A percentile compares a stretch with the other conserved stretches of the same genome.
Evolutionary conservation across 2,329 filamentous ascomycete species (phyloP).

Genomic region (Cytospora chrysosperma): DNA sequence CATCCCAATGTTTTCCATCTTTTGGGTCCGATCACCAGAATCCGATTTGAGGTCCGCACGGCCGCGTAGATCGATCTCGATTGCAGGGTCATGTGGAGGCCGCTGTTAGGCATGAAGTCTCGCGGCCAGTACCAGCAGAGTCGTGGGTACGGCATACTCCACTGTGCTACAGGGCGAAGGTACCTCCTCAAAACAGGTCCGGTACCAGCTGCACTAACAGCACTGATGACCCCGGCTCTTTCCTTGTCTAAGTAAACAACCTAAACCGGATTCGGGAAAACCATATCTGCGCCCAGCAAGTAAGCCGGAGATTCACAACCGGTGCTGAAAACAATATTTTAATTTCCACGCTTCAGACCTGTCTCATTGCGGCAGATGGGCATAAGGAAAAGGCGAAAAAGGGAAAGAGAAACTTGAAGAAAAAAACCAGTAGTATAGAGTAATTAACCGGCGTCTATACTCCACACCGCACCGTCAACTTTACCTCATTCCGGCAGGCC

Average conservation of each 20-base stretch:
- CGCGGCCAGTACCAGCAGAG: not conserved
- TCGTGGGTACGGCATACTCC: not conserved
- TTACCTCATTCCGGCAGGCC: not conserved
- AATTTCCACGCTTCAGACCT: not conserved
- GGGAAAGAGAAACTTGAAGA: not conserved
- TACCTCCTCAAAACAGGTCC: not conserved
- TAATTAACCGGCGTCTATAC: too few relatives aligned
- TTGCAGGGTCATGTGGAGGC: constrained; percentile 5
- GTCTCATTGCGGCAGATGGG: not conserved
- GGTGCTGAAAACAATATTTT: not conserved
- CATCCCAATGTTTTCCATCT: constrained; percentile 8
- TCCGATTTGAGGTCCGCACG: not conserved
- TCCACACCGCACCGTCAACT: not conserved
- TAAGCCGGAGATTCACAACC: not conserved
- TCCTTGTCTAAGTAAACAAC: not conserved
- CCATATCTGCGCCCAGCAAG: not conserved
- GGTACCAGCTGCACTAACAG: constrained; percentile 3
- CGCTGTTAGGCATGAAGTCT: not conserved
- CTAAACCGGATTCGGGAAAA: not conserved
- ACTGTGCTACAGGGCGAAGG: not conserved
- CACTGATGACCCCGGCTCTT: not conserved
- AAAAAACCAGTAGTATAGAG: too few relatives aligned
- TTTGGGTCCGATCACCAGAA: constrained; percentile 7
- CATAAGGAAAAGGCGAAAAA: not conserved
- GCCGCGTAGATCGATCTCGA: constrained; percentile 15